Evolutionary conservation across 345 rosid species (phyloP).

Genomic region (Capsella bursapastoris): DNA sequence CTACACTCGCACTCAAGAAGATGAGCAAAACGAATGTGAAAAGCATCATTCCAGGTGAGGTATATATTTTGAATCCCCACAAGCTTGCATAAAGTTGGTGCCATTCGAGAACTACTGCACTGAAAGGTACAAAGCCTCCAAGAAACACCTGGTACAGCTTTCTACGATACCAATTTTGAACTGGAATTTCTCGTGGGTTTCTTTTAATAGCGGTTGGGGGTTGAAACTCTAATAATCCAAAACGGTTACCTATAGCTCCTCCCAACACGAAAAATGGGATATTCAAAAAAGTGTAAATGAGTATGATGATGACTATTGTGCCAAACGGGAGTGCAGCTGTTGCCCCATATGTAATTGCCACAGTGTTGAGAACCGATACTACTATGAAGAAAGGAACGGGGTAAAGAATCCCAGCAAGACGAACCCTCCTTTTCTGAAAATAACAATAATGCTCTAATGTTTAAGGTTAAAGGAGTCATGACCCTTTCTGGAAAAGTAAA

Average conservation of each 20-base stretch:
- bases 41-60: constrained; percentile 64
- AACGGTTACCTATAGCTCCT: constrained; percentile 63
- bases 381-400: constrained; percentile 59
- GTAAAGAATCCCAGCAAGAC: constrained; percentile 67
- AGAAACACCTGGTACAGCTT: constrained; percentile 71
- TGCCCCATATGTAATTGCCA: constrained; percentile 71
- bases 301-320: constrained; percentile 64
- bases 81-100: constrained; percentile 66
- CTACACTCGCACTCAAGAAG: constrained; percentile 59
- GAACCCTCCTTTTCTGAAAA: constrained; percentile 71
- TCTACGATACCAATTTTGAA: constrained; percentile 64
- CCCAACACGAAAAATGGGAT: constrained; percentile 79
- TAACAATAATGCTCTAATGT: background rate
- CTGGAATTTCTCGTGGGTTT: constrained; percentile 66
- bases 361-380: constrained; percentile 58
- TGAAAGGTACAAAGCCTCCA: constrained; percentile 73
- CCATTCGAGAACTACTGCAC: constrained; percentile 72
- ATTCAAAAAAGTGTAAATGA: constrained; percentile 51
- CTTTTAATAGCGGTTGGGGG: constrained; percentile 63
- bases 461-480: constrained; percentile 9
- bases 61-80: constrained; percentile 81
- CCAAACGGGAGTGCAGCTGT: constrained; percentile 85
- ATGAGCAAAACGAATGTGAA: constrained; percentile 60
- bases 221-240: constrained; percentile 59
- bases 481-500: background rate